Evolutionary conservation across 2,329 filamentous ascomycete species (phyloP).

Genomic region (Aspergillus aculeatinus): DNA sequence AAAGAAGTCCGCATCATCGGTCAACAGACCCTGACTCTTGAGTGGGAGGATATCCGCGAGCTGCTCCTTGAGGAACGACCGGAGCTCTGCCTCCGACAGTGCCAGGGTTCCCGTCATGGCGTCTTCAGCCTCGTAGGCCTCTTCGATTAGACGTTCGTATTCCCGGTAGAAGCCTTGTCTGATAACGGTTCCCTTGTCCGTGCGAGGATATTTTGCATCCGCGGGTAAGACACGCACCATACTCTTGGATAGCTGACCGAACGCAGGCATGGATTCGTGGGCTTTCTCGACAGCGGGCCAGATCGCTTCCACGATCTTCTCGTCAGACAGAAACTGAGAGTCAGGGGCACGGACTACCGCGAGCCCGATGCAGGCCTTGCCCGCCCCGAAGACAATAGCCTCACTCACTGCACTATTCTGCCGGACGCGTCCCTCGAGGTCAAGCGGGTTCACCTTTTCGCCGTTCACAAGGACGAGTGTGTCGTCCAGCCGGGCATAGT

Average conservation of each 20-base stretch:
- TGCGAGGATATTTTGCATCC: constrained; percentile 49
- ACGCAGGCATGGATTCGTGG: constrained; percentile 53
- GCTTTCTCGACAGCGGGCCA: constrained; percentile 53
- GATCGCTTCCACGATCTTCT: constrained; percentile 50
- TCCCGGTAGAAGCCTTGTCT: constrained; percentile 50
- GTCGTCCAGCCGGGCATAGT: constrained; percentile 49
- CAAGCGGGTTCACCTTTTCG: constrained; percentile 51
- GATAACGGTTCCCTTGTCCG: constrained; percentile 59
- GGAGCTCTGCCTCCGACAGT: constrained; percentile 30
- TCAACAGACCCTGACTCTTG: constrained; percentile 16
- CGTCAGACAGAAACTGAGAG: constrained; percentile 42
- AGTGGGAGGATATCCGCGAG: constrained; percentile 27
- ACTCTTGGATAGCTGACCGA: constrained; percentile 54
- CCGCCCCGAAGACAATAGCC: constrained; percentile 58
- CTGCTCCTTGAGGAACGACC: constrained; percentile 35
- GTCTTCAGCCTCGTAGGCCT: constrained; percentile 39
- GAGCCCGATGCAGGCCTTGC: constrained; percentile 53
- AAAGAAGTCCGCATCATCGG: constrained; percentile 58
- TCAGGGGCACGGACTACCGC: constrained; percentile 54
- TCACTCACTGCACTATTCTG: constrained; percentile 56
- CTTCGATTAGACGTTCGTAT: constrained; percentile 49
- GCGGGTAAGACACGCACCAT: constrained; percentile 52
- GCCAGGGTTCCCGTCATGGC: constrained; percentile 22
- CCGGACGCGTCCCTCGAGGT: constrained; percentile 55
- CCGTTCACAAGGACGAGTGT: constrained; percentile 50